Conservation (phyloP, 108 stramenopile species). For the Stephanodiscus minutulus region DNA sequence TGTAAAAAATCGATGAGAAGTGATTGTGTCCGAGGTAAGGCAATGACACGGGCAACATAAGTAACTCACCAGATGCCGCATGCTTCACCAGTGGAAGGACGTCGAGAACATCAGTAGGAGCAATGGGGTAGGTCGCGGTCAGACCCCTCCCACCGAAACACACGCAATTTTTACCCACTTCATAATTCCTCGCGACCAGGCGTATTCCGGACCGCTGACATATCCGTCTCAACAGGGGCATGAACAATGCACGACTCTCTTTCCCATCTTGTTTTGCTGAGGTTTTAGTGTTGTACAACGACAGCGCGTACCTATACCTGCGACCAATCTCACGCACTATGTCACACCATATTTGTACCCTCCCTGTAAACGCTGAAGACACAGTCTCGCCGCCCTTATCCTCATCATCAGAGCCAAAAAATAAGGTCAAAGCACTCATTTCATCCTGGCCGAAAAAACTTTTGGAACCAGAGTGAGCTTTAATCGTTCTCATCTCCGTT, state of each 20-base stretch:
- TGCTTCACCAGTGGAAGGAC: conserved; percentile 93
- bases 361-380: conserved; percentile 30
- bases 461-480: conserved; percentile 20
- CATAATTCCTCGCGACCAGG: conserved; percentile 77
- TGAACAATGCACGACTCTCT: conserved; percentile 49
- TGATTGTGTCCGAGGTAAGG: too few species aligned
- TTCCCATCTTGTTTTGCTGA: conserved; percentile 10
- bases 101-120: conserved; percentile 80
- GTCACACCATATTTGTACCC: conserved; percentile 74
- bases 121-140: conserved; percentile 72
- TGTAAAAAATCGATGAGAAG: too few species aligned
- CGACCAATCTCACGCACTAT: conserved; percentile 78
- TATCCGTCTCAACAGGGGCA: conserved; percentile 82
- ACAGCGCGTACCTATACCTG: conserved; percentile 70
- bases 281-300: conserved; percentile 61
- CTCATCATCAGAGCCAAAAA: conserved; percentile 37
- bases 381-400: conserved; percentile 47
- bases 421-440: conserved; percentile 52
- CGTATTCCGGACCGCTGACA: conserved; percentile 90
- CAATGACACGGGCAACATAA: too few species aligned
- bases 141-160: conserved; percentile 58
- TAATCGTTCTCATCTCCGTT: conserved; percentile 49
- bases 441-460: conserved; percentile 54
- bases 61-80: conserved; percentile 58
- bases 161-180: conserved; percentile 68